Base-by-base conservation (phyloP, 257 asterid species). In the Anisodus acutangulus region DNA sequence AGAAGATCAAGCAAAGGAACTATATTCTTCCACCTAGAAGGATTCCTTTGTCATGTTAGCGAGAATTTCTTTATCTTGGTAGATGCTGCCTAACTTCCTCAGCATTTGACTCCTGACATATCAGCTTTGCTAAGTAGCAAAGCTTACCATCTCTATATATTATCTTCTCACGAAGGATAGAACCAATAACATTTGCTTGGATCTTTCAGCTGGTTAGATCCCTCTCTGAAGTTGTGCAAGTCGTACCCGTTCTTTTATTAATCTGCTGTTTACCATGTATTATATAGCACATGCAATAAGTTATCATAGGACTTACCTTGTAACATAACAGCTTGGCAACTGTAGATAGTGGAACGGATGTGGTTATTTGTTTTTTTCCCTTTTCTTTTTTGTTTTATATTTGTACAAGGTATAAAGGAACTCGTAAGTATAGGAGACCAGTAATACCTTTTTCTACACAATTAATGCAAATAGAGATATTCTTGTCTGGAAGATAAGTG, bases 51-150 rank as follows among this genome's bases (percentile, higher is more conserved):
- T 60, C 43, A 45, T 16, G 55, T 84, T 70, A 31, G 31, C 31
- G 31, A 26, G 9, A 41, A 41, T 9, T 41, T 41, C 55, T 41
- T 70, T 41, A 17, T 70, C 55, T 16, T 70, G 55, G 55, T 70
- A 70, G 55, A 70, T 43, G 55, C 79, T 70, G 55, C 80, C n/a
- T 47, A 19, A 45, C 59, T 72, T n/a, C n/a, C 37, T 72, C 58
- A 70, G 79, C 53, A 57, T 84, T 59, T 76, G 58, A 82, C 78
- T 22, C 51, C 8, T 81, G 31, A 58, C 62, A 4, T 47, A 54
- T 58, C 10, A 58, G 64, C 9, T n/a, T 8, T 55, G 60, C 60
- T 31, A 31, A 31, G 35, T 31, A 31, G 35, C 35, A 31, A 31
- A 31, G 35, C 35, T 31, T 15, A 4, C 60, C 60, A 55, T 55